These are phyloP conservation scores for Trichoderma gamsii DNA, from an alignment of 495 filamentous ascomycete species.

Conservation along the genomic window DNA sequence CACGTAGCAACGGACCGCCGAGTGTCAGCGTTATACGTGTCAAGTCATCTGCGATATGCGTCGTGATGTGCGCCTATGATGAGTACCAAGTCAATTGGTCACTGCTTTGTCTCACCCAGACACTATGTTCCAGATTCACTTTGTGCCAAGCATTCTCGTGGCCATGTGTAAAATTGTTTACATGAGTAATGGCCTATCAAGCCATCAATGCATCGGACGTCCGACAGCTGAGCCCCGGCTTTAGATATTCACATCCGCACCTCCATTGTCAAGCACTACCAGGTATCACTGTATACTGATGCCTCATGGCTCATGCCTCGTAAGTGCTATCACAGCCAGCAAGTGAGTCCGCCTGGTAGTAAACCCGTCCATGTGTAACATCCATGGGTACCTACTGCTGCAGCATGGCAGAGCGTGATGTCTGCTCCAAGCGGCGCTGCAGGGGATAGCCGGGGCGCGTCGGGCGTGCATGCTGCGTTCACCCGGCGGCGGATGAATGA, in stretches of 20 bases:
- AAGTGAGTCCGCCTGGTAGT: too few relatives aligned
- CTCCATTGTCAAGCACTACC: not conserved
- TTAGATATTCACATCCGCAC: too few relatives aligned
- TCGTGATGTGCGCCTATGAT: not conserved
- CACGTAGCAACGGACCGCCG: too few relatives aligned
- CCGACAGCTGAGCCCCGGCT: not conserved
- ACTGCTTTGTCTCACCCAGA: not conserved
- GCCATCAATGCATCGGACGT: not conserved
- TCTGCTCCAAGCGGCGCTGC: slow-evolving; percentile 7
- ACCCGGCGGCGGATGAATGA: not conserved
- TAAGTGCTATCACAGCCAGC: too few relatives aligned
- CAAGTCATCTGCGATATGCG: too few relatives aligned
- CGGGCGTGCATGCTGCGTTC: not conserved
- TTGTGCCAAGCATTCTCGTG: not conserved
- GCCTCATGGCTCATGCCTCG: too few relatives aligned
- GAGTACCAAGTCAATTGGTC: not conserved
- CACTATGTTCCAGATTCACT: not conserved
- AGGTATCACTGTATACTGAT: not conserved
- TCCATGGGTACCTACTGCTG: not conserved
- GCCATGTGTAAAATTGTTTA: too few relatives aligned
- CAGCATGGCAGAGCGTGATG: slow-evolving; percentile 4
- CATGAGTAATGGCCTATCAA: not conserved
- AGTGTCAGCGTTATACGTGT: too few relatives aligned
- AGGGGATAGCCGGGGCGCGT: not conserved
- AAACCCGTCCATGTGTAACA: not conserved